A percentile compares a stretch with the other conserved stretches of the same genome.
Evolutionary conservation across 2,329 filamentous ascomycete species (phyloP).

Genomic region (Colletotrichum tanaceti): DNA sequence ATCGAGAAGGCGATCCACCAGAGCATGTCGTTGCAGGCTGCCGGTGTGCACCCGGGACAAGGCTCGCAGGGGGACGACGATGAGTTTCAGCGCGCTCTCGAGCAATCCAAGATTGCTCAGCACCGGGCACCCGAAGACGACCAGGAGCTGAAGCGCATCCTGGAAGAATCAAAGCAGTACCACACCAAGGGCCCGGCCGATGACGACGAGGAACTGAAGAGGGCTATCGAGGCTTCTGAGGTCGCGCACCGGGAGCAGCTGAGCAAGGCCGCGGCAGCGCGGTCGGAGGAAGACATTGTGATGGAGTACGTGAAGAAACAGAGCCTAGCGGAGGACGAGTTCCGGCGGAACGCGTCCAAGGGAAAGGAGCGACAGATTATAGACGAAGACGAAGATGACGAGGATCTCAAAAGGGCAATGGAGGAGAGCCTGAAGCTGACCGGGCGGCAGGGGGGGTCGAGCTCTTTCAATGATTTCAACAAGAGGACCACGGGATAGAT

Average conservation of each 20-base stretch:
- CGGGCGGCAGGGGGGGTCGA: conserved; percentile 41
- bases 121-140: conserved; percentile 45
- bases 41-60: conserved; percentile 42
- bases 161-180: conserved; percentile 54
- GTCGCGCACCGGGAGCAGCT: conserved; percentile 58
- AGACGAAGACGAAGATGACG: conserved; percentile 58
- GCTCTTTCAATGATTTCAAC: conserved; percentile 21
- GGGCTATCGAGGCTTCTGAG: conserved; percentile 61
- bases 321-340: conserved; percentile 76
- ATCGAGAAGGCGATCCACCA: conserved; percentile 67
- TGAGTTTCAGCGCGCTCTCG: conserved; percentile 55
- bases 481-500: conserved; percentile 18
- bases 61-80: conserved; percentile 49
- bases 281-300: conserved; percentile 77
- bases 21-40: conserved; percentile 55
- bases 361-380: conserved; percentile 49
- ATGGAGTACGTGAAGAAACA: conserved; percentile 83
- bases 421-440: conserved; percentile 65
- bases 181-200: conserved; percentile 43
- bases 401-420: conserved; percentile 67
- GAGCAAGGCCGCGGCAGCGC: conserved; percentile 54
- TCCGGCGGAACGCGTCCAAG: conserved; percentile 50
- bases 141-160: conserved; percentile 53
- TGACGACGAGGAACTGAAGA: conserved; percentile 59
- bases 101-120: conserved; percentile 49